phyloP scores from a whole-genome alignment of 371 early-diverging fungal species.

The Actinomortierella wolfii region DNA sequence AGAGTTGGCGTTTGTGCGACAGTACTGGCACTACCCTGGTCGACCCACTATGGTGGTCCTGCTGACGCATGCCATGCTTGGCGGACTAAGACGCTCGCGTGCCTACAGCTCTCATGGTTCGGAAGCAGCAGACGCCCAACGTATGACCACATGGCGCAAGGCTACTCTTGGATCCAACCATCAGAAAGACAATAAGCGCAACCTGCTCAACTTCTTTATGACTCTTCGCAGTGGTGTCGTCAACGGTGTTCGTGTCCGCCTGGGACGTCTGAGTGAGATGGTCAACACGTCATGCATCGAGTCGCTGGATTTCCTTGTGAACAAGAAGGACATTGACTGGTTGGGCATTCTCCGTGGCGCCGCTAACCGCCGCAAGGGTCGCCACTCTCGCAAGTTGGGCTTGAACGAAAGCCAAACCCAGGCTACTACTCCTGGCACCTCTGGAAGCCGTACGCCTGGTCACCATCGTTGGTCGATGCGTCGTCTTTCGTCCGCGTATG shows the following conservation, averaged over 20 bases:
- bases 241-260: slow-evolving; percentile 71
- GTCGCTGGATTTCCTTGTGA: slow-evolving; percentile 84
- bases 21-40: slow-evolving; percentile 80
- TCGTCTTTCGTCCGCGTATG: slow-evolving; percentile 51
- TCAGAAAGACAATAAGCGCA: slow-evolving; percentile 56
- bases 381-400: slow-evolving; percentile 51
- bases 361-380: slow-evolving; percentile 46
- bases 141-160: slow-evolving; percentile 39
- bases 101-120: slow-evolving; percentile 13
- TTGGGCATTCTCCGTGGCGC: slow-evolving; percentile 63
- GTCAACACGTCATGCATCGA: slow-evolving; percentile 81
- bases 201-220: slow-evolving; percentile 86
- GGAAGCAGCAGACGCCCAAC: slow-evolving; percentile 24
- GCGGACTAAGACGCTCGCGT: slow-evolving; percentile 48
- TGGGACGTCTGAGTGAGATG: slow-evolving; percentile 77
- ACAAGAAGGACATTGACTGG: slow-evolving; percentile 77
- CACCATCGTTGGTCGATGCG: slow-evolving; percentile 46
- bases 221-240: slow-evolving; percentile 75
- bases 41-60: slow-evolving; percentile 84
- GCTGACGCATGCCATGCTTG: slow-evolving; percentile 80
- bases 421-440: slow-evolving; percentile 56
- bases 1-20: slow-evolving; percentile 76
- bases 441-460: slow-evolving; percentile 55
- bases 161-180: slow-evolving; percentile 24
- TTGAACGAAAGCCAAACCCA: slow-evolving; percentile 55